Conservation (phyloP, 164 flowering plant species). For the Cinnamomum chago region DNA sequence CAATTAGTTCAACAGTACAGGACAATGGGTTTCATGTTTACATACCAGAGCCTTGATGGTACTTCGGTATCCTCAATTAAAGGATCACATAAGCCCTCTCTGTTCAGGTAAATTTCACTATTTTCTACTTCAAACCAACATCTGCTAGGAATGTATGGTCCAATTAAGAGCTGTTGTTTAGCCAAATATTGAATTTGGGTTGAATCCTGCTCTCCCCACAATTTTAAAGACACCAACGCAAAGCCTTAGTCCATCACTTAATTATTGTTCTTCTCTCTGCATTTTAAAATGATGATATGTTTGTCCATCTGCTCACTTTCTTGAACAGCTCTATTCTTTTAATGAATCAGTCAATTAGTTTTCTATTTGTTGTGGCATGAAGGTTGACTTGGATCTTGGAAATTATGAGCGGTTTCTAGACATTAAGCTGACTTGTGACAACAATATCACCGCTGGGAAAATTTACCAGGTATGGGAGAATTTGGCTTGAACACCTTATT, state of each 20-base stretch:
- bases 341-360: background rate
- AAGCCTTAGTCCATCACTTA: background rate
- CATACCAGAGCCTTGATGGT: background rate
- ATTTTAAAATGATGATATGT: background rate
- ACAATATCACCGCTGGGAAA: slow-evolving; percentile 95
- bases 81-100: background rate
- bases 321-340: background rate
- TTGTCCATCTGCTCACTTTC: background rate
- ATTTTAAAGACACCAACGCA: background rate
- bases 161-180: background rate
- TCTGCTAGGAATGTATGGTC: background rate
- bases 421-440: slow-evolving; percentile 73
- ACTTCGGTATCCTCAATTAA: background rate
- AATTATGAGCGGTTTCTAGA: slow-evolving; percentile 92
- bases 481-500: background rate
- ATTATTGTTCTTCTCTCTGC: background rate
- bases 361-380: slow-evolving; percentile 8
- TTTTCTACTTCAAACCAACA: background rate
- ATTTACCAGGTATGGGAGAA: slow-evolving; percentile 59
- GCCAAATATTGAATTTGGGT: background rate
- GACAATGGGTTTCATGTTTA: too few species aligned
- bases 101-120: background rate
- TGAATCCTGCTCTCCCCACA: background rate
- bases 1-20: too few species aligned
- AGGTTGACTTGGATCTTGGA: slow-evolving; percentile 99